Evolutionary conservation across 2,329 filamentous ascomycete genomes (phyloP), one percentile per base, ranked within the genome.

Genomic region (Pseudogymnoascus sp.): DNA sequence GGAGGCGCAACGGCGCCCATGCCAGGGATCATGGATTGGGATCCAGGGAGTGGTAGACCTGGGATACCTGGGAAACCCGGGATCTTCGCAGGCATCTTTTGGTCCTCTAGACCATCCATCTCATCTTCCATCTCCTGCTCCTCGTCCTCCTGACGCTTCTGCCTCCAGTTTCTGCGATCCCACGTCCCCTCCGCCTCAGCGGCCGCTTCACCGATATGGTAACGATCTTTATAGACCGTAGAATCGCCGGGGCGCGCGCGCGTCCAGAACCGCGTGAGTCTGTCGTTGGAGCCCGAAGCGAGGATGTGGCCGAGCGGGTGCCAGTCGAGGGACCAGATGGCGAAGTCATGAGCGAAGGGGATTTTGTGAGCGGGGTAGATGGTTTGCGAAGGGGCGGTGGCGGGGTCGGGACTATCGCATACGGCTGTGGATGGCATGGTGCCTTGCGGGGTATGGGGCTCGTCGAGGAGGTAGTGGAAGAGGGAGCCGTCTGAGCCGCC

Each of bases 301-400:
- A 99, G 84, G 67, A 99, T 93, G 73, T 99, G 95, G 28, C 95
- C 95, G 0, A 98, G 82, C 0, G 95, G 95, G 74, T 99, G 95
- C 93, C 95, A 99, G 78, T 97, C 93, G 61, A 99, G 83, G 16
- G 93, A 96, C 95, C 95, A 99, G 68, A 99, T 95, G 16, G 92
- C 92, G 74, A 93, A 96, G 70, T 96, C 90, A 75, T 99, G 95
- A 0, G 95, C 95, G 72, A 88, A 93, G 6, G 90, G 86, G 34
- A 97, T 79, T 71, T 87, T 89, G 79, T 98, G 93, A 3, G 92
- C 92, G 1, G 95, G 95, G 74, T 91, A 91, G 66, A 99, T 90
- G n/a, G 92, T 90, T 75, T 97, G 93, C 0, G 92, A 87, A 0
- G 92, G 88, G 0, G 91, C 89, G 60, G 89, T 90, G 23, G 85